Conservation (phyloP, 2,329 filamentous ascomycete species). For the Neofusicoccum ribis region DNA sequence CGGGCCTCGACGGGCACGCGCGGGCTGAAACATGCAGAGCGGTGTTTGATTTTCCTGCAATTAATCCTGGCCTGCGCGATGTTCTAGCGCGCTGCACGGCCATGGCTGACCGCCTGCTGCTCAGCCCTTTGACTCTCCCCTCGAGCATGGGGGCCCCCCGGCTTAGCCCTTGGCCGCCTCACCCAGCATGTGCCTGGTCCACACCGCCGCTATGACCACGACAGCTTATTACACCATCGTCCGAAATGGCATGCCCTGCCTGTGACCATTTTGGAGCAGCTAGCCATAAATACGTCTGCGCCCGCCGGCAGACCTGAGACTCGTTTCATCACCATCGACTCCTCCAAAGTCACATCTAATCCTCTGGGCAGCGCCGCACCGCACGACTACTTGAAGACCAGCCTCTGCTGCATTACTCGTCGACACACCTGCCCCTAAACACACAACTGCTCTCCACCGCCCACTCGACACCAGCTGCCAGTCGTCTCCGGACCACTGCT, state of each 20-base stretch:
- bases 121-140: conserved; percentile 20
- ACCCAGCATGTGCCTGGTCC: conserved; percentile 40
- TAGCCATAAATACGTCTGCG: conserved; percentile 41
- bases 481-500: not conserved
- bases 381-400: conserved; percentile 7
- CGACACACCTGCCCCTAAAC: conserved; percentile 21
- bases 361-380: not conserved
- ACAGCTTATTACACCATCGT: conserved; percentile 40
- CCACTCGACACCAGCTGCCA: not conserved
- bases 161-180: conserved; percentile 37
- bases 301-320: conserved; percentile 29
- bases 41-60: conserved; percentile 32
- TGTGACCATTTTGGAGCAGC: conserved; percentile 35
- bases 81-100: conserved; percentile 26
- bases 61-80: conserved; percentile 28
- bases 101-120: conserved; percentile 17
- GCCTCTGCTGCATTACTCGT: conserved; percentile 10
- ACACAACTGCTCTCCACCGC: conserved; percentile 3
- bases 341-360: conserved; percentile 22
- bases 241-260: conserved; percentile 42
- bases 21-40: conserved; percentile 40
- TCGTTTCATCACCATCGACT: conserved; percentile 35
- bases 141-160: conserved; percentile 17
- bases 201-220: conserved; percentile 42
- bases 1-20: conserved; percentile 38